phyloP scores from a whole-genome alignment of 768 basidiomycete species.

The Termitomyces titanicus region DNA sequence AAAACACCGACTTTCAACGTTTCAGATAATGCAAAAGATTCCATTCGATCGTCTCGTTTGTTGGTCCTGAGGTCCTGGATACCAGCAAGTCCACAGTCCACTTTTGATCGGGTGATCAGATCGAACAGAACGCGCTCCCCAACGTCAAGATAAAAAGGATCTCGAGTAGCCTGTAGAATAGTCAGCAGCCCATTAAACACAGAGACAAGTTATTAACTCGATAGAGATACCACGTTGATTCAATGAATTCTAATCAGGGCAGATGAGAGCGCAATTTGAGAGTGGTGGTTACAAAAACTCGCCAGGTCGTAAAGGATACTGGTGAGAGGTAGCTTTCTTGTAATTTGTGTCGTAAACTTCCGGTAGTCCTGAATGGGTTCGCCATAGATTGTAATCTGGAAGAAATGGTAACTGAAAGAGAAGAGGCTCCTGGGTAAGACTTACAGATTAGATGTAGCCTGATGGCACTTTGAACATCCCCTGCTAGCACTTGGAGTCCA shows the following conservation, averaged over 20 bases:
- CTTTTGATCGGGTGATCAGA: conserved; percentile 68
- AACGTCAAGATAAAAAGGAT: conserved; percentile 89
- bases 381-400: conserved; percentile 91
- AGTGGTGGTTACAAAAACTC: conserved; percentile 8
- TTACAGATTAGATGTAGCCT: conserved; percentile 86
- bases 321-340: conserved; percentile 66
- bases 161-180: conserved; percentile 73
- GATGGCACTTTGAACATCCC: conserved; percentile 86
- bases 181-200: background rate
- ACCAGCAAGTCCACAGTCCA: conserved; percentile 82
- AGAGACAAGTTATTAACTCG: conserved; percentile 43
- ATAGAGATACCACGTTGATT: conserved; percentile 96
- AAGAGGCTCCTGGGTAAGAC: conserved; percentile 23
- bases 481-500: conserved; percentile 86
- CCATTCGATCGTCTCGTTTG: conserved; percentile 90
- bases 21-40: conserved; percentile 92
- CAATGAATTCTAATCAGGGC: conserved; percentile 72
- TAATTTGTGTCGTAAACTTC: conserved; percentile 88
- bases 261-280: background rate
- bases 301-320: conserved; percentile 82
- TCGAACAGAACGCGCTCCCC: conserved; percentile 84
- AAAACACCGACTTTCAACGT: conserved; percentile 70
- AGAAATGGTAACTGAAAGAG: background rate
- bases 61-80: conserved; percentile 78
- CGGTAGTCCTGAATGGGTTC: conserved; percentile 80